Evolutionary conservation across 371 early-diverging fungal species (phyloP), one percentile per base, ranked within the genome.

Genomic region (Mortierella sp.): DNA sequence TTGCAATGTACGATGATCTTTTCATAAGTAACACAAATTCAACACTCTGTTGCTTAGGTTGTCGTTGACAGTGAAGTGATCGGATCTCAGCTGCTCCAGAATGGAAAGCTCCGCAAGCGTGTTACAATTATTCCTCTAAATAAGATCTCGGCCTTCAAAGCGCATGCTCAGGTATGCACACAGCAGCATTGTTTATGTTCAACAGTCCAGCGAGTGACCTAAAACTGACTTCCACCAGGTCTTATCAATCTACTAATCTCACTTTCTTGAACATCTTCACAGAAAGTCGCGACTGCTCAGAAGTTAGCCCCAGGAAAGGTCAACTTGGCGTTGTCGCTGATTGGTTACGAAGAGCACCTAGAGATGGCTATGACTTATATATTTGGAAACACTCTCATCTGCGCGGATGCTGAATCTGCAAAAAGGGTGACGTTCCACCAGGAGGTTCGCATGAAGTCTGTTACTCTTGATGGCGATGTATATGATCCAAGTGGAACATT

Each of bases 401-500:
- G 98, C 85, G 85, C 93, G 45, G 97, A 98, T 80, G 90, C 94
- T 0, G 92, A 93, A 16, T 89, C 94, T 0, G 98, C 98, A 4
- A 95, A 96, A 71, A 84, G 86, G 49, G 93, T 97, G 18, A 96
- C 99, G 0, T 99, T 96, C 86, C 89, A 97, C 85, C 89, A 91
- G 55, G 77, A 86, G 16, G 90, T 99, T 40, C 88, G 90, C 18
- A 83, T 92, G 61, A 94, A 94, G 66, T 96, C 97, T 20, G 97
- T 99, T 8, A 99, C 99, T 0, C 72, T 95, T 1, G 99, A 99
- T 61, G 99, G 99, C 37, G 99, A 99, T 85, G 90, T 98, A 6
- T 99, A 99, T 86, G 99, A 99, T 76, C 99, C 99, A 2, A 91
- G 93, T 43, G 99, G 99, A 47, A 96, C 97, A 0, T 86, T 99